Conservation (phyloP, 768 basidiomycete genomes). For the Leccinellum luteum region DNA sequence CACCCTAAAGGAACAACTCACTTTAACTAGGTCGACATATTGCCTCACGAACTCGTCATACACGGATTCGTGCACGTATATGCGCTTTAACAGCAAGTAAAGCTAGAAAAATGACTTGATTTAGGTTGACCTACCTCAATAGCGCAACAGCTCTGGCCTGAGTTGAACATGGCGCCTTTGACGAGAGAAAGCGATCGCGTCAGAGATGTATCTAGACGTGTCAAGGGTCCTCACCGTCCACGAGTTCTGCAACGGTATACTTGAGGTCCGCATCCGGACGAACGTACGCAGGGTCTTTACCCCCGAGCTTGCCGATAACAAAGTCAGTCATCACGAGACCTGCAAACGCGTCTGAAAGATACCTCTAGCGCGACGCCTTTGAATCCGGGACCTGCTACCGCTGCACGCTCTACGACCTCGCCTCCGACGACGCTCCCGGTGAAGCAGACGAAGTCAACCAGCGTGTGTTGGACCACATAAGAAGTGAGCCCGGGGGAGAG, state of each 20-base stretch:
- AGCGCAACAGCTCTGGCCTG: conserved; percentile 95
- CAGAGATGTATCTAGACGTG: neutral
- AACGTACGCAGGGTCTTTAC: conserved; percentile 98
- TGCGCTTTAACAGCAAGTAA: conserved; percentile 50
- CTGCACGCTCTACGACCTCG: conserved; percentile 66
- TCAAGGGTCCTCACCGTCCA: conserved; percentile 62
- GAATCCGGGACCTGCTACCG: conserved; percentile 64
- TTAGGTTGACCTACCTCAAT: conserved; percentile 87
- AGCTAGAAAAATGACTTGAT: too few relatives aligned
- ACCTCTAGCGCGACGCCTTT: conserved; percentile 89
- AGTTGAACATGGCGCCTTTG: conserved; percentile 92
- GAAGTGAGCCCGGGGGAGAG: conserved; percentile 61
- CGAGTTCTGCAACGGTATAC: conserved; percentile 81
- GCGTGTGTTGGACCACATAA: conserved; percentile 58
- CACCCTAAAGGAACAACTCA: conserved; percentile 15
- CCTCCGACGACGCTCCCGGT: conserved; percentile 88
- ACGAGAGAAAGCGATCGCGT: neutral
- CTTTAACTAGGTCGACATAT: conserved; percentile 75
- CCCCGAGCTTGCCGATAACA: conserved; percentile 68
- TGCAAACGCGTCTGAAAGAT: conserved; percentile 1
- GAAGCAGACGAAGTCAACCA: conserved; percentile 82
- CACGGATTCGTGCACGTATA: conserved; percentile 87
- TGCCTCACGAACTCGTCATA: conserved; percentile 77
- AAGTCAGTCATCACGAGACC: conserved; percentile 2
- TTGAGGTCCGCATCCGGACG: conserved; percentile 80